Percentiles rank a stretch among this genome's conserved stretches.
Conservation (phyloP, 306 rosid species). For the Mimosa pudica region DNA sequence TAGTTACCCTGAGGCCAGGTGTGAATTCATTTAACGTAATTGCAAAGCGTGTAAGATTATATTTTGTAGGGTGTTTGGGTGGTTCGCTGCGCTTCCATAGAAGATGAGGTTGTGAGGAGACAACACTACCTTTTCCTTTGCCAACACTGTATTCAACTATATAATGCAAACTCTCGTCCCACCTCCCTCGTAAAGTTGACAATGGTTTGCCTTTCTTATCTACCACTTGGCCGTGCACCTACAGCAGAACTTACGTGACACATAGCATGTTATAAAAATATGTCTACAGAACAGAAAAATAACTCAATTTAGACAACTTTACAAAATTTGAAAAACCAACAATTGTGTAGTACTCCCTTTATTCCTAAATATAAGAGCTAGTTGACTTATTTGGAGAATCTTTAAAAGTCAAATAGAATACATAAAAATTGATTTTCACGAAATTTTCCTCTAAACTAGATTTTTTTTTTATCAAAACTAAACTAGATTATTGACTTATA, state of each 20-base stretch:
- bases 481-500: no score
- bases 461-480: no score
- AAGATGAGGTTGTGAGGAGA: slow-evolving; percentile 55
- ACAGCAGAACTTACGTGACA: slow-evolving; percentile 43
- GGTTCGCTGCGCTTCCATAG: slow-evolving; percentile 70
- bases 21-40: slow-evolving; percentile 80
- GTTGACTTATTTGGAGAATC: no score
- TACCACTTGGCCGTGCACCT: slow-evolving; percentile 79
- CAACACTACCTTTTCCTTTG: slow-evolving; percentile 66
- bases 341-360: neutral
- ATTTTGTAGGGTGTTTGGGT: slow-evolving; percentile 64
- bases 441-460: no score
- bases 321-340: neutral
- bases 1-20: slow-evolving; percentile 67
- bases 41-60: slow-evolving; percentile 80
- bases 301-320: slow-evolving; percentile 10
- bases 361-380: no score
- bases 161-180: slow-evolving; percentile 88
- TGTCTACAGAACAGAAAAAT: slow-evolving; percentile 17
- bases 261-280: slow-evolving; percentile 34
- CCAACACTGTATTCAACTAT: slow-evolving; percentile 60
- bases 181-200: slow-evolving; percentile 84
- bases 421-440: no score
- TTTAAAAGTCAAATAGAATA: no score
- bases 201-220: slow-evolving; percentile 74